Conservation (phyloP, 1,284 basidiomycete species). For the Pulveroboletus ridleyi region DNA sequence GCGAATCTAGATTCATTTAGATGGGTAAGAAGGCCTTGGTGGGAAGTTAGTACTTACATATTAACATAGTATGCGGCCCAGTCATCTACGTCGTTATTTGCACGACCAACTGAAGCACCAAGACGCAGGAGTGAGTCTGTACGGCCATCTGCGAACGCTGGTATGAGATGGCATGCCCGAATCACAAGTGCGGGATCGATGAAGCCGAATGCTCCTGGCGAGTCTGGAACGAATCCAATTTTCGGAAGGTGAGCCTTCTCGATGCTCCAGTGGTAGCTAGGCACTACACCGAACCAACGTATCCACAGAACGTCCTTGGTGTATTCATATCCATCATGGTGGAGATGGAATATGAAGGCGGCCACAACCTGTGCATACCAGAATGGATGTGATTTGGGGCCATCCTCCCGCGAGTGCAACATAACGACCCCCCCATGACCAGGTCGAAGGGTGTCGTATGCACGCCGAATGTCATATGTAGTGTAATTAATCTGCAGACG, state of each 20-base stretch:
- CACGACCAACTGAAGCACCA: too few relatives aligned
- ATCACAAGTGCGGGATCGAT: constrained; percentile 6
- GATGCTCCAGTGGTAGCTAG: not conserved
- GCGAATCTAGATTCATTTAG: too few relatives aligned
- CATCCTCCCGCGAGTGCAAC: too few relatives aligned
- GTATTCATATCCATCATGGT: not conserved
- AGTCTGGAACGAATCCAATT: constrained; percentile 13
- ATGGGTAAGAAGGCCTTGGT: too few relatives aligned
- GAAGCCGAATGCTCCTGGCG: constrained; percentile 6
- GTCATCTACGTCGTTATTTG: too few relatives aligned
- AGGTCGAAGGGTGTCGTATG: too few relatives aligned
- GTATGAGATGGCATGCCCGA: not conserved
- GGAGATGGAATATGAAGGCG: constrained; percentile 6
- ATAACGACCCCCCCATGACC: too few relatives aligned
- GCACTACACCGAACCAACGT: constrained; percentile 13
- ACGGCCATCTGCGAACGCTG: constrained; percentile 7
- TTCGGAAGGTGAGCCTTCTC: constrained; percentile 3
- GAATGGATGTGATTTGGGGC: constrained; percentile 2
- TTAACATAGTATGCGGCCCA: too few relatives aligned
- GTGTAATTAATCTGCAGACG: too few relatives aligned
- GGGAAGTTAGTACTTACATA: too few relatives aligned
- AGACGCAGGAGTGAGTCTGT: too few relatives aligned
- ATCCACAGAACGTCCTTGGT: constrained; percentile 19
- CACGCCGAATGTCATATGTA: too few relatives aligned
- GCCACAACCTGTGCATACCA: constrained; percentile 33